phyloP scores from a whole-genome alignment of 1,284 basidiomycete species.

The Omphalotus olearius region DNA sequence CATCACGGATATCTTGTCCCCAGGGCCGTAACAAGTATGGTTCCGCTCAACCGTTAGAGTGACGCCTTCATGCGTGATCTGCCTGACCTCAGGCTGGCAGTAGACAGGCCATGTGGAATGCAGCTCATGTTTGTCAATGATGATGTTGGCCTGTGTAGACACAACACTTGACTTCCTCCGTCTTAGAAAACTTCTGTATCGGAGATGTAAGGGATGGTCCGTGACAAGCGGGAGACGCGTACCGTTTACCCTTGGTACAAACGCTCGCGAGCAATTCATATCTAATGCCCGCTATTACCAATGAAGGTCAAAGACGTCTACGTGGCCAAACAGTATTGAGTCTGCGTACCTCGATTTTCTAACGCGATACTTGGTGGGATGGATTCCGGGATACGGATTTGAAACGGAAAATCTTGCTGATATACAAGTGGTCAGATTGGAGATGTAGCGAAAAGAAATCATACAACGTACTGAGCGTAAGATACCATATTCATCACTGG shows the following conservation, averaged over 20 bases:
- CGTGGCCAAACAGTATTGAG: neutral
- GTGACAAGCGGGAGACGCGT: constrained; percentile 20
- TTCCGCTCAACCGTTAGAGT: constrained; percentile 72
- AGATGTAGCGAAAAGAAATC: neutral
- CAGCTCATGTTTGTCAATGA: constrained; percentile 86
- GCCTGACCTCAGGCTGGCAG: constrained; percentile 71
- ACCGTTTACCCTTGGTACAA: constrained; percentile 81
- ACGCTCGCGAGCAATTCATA: constrained; percentile 85
- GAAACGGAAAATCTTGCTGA: constrained; percentile 73
- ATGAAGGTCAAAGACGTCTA: neutral
- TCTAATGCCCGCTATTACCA: constrained; percentile 59
- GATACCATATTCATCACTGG: constrained; percentile 66
- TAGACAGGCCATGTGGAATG: constrained; percentile 90
- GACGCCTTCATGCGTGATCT: constrained; percentile 60
- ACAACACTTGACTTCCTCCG: constrained; percentile 59
- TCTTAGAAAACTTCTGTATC: constrained; percentile 65
- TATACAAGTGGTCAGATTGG: constrained; percentile 1
- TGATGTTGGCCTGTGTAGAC: constrained; percentile 60
- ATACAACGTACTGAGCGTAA: constrained; percentile 56
- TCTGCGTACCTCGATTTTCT: constrained; percentile 55
- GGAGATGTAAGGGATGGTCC: neutral
- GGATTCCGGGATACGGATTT: constrained; percentile 81
- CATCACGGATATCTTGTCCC: constrained; percentile 70
- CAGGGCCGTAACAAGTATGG: constrained; percentile 77
- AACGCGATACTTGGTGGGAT: constrained; percentile 79